Evolutionary conservation across 164 flowering plant species (phyloP), one percentile per base, ranked within the genome.

Genomic region (Echeveria elegans): DNA sequence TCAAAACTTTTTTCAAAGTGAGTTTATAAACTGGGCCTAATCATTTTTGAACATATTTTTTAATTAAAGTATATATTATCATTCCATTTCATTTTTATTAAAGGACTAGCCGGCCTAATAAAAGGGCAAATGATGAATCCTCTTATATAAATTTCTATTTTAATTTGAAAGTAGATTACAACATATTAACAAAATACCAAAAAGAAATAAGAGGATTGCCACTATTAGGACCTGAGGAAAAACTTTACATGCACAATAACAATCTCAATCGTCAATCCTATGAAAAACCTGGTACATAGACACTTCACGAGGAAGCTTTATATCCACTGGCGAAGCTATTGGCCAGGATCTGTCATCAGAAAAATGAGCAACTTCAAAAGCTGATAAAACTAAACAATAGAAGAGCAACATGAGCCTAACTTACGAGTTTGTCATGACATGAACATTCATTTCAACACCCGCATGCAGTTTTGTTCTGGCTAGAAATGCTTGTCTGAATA

Each of bases 371-470:
- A n/a, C 41, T 32, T 3, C 6, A 32, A 63, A 34, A 34, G 16
- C 61, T 28, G 61, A 29, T 29, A 64, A 68, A 23, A 50, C 56
- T 72, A 29, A 15, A 40, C 58, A 62, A 56, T 1, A 47, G 48
- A 53, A 52, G 45, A 50, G 28, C 66, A 65, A 72, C 81, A 56
- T 26, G 19, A 56, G 1, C 2, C 9, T n/a, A 56, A 28, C 30
- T 50, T 76, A 88, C 97, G 95, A 95, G n/a, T 92, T 90, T 69
- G 97, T 90, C 71, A 90, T 76, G 69, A 90, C 97, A 76, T 90
- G 95, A 53, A 90, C 97, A 74, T 91, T 88, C 95, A 90, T 73
- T 78, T 90, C 97, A 74, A 90, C 88, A 32, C 97, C 97, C 52
- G 85, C 82, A 19, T 95, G 97, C 47, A 90, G 88, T 72, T 90